Evolutionary conservation across 208 protist species (phyloP).

Genomic region (Phytomonas sp.): DNA sequence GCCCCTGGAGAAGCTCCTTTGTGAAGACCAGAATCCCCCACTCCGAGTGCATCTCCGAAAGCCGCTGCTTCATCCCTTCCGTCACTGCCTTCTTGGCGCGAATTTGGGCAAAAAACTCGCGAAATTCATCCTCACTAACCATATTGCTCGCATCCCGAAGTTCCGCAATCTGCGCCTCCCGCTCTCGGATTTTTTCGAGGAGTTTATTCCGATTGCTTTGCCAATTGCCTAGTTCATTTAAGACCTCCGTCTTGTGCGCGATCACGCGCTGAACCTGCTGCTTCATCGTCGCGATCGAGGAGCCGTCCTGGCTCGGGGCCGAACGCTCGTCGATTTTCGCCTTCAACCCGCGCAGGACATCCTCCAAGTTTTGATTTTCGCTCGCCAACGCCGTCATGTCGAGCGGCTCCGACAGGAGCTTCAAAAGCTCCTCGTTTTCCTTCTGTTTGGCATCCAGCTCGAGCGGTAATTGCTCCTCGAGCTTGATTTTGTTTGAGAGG

Average conservation of each 20-base stretch:
- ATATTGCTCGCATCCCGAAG: conserved; percentile 76
- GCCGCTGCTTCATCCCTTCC: conserved; percentile 67
- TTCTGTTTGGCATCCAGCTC: conserved; percentile 62
- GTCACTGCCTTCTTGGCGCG: conserved; percentile 77
- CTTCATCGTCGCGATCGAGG: conserved; percentile 67
- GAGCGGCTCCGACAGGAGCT: conserved; percentile 76
- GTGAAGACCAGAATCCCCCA: conserved; percentile 84
- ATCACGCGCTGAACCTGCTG: conserved; percentile 73
- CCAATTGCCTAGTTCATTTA: conserved; percentile 53
- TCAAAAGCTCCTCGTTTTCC: conserved; percentile 72
- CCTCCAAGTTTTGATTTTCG: conserved; percentile 67
- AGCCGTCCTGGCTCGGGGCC: conserved; percentile 62
- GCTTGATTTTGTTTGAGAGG: conserved; percentile 76
- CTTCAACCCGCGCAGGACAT: conserved; percentile 50
- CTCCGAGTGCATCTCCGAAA: conserved; percentile 79
- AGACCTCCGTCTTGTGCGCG: conserved; percentile 57
- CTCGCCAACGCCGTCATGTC: conserved; percentile 53
- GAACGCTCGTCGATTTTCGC: conserved; percentile 51
- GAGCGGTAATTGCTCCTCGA: conserved; percentile 81
- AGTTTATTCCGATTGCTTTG: conserved; percentile 70
- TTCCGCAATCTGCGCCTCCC: conserved; percentile 62
- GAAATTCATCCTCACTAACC: conserved; percentile 80
- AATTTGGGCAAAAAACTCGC: conserved; percentile 72
- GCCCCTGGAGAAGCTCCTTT: conserved; percentile 57
- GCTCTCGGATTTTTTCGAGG: conserved; percentile 65